Conservation (phyloP, 192 early-diverging fungal genomes). For the Phycomyces nitens region DNA sequence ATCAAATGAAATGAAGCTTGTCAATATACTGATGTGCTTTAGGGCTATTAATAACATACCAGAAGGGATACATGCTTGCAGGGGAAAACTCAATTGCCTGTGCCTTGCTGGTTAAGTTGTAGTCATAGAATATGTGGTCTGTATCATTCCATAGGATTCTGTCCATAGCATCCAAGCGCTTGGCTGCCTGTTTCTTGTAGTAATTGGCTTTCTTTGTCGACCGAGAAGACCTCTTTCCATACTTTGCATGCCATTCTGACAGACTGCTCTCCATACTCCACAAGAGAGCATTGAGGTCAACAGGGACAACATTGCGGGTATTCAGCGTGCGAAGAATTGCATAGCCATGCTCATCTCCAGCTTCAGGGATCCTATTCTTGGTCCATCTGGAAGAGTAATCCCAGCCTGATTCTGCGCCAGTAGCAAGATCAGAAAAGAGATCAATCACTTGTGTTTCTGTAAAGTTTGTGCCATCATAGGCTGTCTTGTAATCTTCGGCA, state of each 20-base stretch:
- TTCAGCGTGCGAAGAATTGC: slow-evolving; percentile 48
- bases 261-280: slow-evolving; percentile 53
- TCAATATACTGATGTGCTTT: background rate
- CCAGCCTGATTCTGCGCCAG: slow-evolving; percentile 71
- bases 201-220: slow-evolving; percentile 6
- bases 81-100: slow-evolving; percentile 39
- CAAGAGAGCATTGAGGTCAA: slow-evolving; percentile 70
- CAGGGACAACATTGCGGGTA: slow-evolving; percentile 57
- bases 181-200: slow-evolving; percentile 34
- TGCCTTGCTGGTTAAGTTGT: slow-evolving; percentile 37
- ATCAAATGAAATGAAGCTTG: background rate
- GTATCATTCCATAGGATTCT: slow-evolving; percentile 49
- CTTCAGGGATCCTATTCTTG: slow-evolving; percentile 16
- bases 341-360: slow-evolving; percentile 17
- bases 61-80: slow-evolving; percentile 61
- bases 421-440: slow-evolving; percentile 62
- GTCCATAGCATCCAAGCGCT: slow-evolving; percentile 46
- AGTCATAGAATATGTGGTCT: slow-evolving; percentile 53
- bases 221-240: background rate
- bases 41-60: slow-evolving; percentile 34
- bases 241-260: slow-evolving; percentile 20
- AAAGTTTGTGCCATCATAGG: slow-evolving; percentile 39
- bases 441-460: slow-evolving; percentile 18
- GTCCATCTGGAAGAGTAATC: slow-evolving; percentile 70
- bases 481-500: slow-evolving; percentile 53